phyloP scores from a whole-genome alignment of 1,139 yeast species.

The Hanseniaspora sp. region DNA sequence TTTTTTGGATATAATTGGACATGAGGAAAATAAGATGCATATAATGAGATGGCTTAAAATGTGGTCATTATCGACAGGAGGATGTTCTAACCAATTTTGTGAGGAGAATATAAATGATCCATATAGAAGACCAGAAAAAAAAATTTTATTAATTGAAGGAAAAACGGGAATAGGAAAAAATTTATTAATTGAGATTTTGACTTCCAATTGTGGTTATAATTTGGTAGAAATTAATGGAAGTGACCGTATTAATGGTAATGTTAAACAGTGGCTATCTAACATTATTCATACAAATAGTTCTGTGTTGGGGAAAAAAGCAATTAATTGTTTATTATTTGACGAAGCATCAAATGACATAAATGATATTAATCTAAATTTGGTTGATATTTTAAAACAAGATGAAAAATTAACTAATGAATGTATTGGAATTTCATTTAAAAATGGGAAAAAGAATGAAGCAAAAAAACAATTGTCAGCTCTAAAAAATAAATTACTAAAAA shows the following conservation, averaged over 20 bases:
- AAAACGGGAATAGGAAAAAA: constrained; percentile 96
- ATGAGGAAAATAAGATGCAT: constrained; percentile 63
- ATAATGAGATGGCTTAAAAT: constrained; percentile 69
- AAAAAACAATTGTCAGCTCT: constrained; percentile 24
- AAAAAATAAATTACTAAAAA: constrained; percentile 37
- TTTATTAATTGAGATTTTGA: constrained; percentile 72
- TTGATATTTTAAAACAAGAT: constrained; percentile 54
- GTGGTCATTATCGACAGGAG: constrained; percentile 39
- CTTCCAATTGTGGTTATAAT: constrained; percentile 70
- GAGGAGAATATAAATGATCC: constrained; percentile 35
- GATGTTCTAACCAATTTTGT: constrained; percentile 15
- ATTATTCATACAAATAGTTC: constrained; percentile 52
- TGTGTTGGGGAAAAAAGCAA: constrained; percentile 55
- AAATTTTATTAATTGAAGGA: constrained; percentile 68
- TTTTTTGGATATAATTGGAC: constrained; percentile 68
- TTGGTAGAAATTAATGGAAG: constrained; percentile 83
- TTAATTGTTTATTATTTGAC: constrained; percentile 83
- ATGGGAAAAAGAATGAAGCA: constrained; percentile 17
- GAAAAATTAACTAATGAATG: constrained; percentile 36
- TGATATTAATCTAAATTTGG: constrained; percentile 63
- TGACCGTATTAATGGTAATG: constrained; percentile 60
- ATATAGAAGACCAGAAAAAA: constrained; percentile 58
- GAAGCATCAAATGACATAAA: constrained; percentile 56
- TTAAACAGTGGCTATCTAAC: constrained; percentile 53
- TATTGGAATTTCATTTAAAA: constrained; percentile 20